Base-by-base conservation (phyloP, 164 flowering plant species). In the Sedum album region DNA sequence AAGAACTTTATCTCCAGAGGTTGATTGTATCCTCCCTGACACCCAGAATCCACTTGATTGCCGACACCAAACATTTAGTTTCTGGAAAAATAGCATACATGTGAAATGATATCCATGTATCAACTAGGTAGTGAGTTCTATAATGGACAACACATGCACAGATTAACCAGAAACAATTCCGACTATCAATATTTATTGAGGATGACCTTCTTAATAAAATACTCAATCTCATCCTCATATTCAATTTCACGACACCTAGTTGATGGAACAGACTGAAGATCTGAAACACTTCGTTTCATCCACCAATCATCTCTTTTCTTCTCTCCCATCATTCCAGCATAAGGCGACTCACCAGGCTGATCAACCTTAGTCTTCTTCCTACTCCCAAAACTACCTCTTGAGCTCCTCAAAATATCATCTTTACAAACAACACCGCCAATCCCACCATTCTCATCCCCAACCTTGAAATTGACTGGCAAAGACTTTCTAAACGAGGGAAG, bases 51-150 rank as follows among this genome's bases (percentile, higher is more conserved):
- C 86, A 75, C 70, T 75, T 14, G 82, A 61, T 10, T 79, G 84
- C 68, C 74, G 83, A 79, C 96, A 90, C 99, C 99, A 95, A 31
- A 91, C 88, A 62, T 78, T 76, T 41, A 88, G 88, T 86, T 85
- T 86, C 99, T 95, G 93, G 74, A 76, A 73, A 82, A 61, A 28
- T 64, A 35, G 67, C 31, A 65, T 11, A 26, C 31, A 65, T 10
- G 26, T 41, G 14, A 35, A 25, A 23, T 35, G 10, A n/a, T 38
- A 1, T 65, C 42, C 17, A 23, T 14, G 2, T 5, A n/a, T n/a
- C n/a, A 36, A n/a, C 6, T 35, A 36, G n/a, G 5, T 5, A 21
- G 48, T 2, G 15, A 15, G 48, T 11, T 44, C 44, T 44, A 44
- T 15, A 15, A 15, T 13, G n/a, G 26, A 38, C 42, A 65, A 41